These are phyloP conservation scores for Raphanus raphanistrum DNA, from an alignment of 345 rosid genomes.

Conservation along the genomic window DNA sequence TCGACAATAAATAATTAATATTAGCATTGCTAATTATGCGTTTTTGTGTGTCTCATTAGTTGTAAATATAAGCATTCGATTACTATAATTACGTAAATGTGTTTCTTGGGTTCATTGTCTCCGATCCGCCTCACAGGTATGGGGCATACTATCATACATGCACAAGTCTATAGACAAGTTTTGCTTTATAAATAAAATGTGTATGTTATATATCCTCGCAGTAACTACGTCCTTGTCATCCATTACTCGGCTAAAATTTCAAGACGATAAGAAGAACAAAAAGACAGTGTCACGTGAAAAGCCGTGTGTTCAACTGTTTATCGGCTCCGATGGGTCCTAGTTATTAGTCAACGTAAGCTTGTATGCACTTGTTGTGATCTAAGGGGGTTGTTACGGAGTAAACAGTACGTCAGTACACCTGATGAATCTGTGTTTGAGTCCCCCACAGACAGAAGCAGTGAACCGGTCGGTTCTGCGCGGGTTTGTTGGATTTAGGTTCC, in stretches of 20 bases:
- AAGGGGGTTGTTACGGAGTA: constrained; percentile 13
- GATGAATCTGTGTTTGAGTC: neutral
- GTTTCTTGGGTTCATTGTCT: constrained; percentile 2
- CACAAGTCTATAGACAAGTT: neutral
- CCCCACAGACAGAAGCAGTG: constrained; percentile 28
- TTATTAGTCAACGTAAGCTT: constrained; percentile 21
- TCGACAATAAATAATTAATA: neutral
- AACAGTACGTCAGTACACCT: constrained; percentile 21
- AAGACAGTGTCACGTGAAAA: constrained; percentile 34
- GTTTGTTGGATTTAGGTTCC: constrained; percentile 10
- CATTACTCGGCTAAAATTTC: neutral
- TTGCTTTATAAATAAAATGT: neutral
- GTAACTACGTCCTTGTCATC: neutral
- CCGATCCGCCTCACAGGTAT: constrained; percentile 1
- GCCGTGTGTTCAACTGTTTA: constrained; percentile 21
- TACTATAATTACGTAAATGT: neutral
- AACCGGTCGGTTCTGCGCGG: constrained; percentile 34
- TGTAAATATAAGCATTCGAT: neutral
- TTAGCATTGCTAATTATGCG: neutral
- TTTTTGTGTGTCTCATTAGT: neutral
- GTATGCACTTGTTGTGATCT: constrained; percentile 22
- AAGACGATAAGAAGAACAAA: neutral
- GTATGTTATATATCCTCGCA: neutral
- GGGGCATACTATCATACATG: constrained; percentile 19
- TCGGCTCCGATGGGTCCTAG: neutral